Evolutionary conservation across 2,329 filamentous ascomycete genomes (phyloP).

Genomic region (Epichloe aotearoae): DNA sequence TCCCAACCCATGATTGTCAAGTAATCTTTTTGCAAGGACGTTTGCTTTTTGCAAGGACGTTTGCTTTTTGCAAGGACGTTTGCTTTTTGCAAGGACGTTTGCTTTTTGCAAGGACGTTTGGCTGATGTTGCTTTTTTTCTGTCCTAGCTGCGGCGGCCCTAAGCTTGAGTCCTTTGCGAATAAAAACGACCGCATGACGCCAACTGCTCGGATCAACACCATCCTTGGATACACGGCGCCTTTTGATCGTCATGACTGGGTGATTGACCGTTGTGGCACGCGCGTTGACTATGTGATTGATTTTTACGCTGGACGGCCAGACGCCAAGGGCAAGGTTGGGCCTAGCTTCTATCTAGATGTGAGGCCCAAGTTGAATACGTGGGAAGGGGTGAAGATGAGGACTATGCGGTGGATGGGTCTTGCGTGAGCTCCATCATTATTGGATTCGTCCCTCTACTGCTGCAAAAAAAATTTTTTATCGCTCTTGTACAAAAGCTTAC

Average conservation of each 20-base stretch:
- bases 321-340: constrained; percentile 20
- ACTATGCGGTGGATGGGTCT: constrained; percentile 36
- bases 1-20: no score
- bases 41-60: no score
- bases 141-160: constrained; percentile 52
- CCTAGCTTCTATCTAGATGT: constrained; percentile 56
- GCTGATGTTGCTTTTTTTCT: not conserved
- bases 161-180: constrained; percentile 76
- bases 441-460: not conserved
- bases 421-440: constrained; percentile 18
- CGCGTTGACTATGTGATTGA: constrained; percentile 93
- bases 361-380: constrained; percentile 53
- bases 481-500: not conserved
- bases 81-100: no score
- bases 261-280: constrained; percentile 79
- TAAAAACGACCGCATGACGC: constrained; percentile 55
- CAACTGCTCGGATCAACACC: constrained; percentile 70
- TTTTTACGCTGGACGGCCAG: constrained; percentile 68
- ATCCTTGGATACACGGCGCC: constrained; percentile 79
- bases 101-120: no score
- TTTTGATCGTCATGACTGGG: constrained; percentile 96
- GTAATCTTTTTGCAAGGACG: no score
- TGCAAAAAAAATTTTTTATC: not conserved
- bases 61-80: no score
- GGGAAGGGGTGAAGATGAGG: constrained; percentile 57